These are phyloP conservation scores for Colletotrichum musicola DNA, from an alignment of 2,329 filamentous ascomycete species.

Conservation along the genomic window DNA sequence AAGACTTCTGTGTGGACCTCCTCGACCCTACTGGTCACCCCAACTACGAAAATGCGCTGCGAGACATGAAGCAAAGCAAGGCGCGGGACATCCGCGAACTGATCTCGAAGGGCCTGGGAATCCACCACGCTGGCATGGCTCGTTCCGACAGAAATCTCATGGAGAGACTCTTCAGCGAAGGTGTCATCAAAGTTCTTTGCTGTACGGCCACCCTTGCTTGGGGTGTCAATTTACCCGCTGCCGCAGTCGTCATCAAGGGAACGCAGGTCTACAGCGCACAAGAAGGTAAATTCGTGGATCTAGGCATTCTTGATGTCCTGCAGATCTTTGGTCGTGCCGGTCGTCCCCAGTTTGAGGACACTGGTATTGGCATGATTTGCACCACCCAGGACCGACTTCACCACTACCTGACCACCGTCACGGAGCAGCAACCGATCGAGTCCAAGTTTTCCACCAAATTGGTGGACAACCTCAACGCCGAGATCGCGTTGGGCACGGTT, in stretches of 20 bases:
- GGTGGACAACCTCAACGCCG: constrained; percentile 96
- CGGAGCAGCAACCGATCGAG: constrained; percentile 96
- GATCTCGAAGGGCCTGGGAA: constrained; percentile 89
- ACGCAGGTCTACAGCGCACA: constrained; percentile 97
- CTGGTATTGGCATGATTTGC: constrained; percentile 97
- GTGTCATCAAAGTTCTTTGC: constrained; percentile 96
- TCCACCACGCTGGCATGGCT: constrained; percentile 97
- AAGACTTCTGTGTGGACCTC: constrained; percentile 82
- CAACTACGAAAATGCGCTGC: constrained; percentile 81
- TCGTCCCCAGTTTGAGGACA: constrained; percentile 97
- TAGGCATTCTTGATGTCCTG: constrained; percentile 95
- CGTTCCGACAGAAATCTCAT: constrained; percentile 95
- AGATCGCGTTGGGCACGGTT: constrained; percentile 93
- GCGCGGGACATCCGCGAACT: constrained; percentile 91
- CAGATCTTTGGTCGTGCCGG: constrained; percentile 99
- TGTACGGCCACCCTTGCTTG: constrained; percentile 98
- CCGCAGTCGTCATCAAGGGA: constrained; percentile 97
- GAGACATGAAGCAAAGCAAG: constrained; percentile 87
- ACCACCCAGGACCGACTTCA: constrained; percentile 94
- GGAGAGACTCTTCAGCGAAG: constrained; percentile 90
- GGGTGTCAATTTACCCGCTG: constrained; percentile 98
- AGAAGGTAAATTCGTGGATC: constrained; percentile 95
- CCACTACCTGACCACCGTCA: constrained; percentile 93
- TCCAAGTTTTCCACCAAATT: constrained; percentile 95
- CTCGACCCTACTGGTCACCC: constrained; percentile 87